phyloP scores from a whole-genome alignment of 179 eudicot species.

The Gypsophila paniculata region DNA sequence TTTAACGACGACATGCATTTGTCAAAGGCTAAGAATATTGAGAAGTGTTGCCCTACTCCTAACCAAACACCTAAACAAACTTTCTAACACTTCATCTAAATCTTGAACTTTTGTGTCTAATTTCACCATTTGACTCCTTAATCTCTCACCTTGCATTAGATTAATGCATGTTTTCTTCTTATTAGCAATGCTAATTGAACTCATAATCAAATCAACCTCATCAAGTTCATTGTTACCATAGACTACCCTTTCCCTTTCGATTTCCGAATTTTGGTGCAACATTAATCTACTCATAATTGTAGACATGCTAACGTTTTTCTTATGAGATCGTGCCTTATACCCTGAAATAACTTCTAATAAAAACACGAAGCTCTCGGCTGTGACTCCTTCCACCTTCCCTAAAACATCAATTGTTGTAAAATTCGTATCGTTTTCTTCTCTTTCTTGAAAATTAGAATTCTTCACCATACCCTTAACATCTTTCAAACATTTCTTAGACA shows the following conservation, averaged over 20 bases:
- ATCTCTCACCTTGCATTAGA: constrained; percentile 23
- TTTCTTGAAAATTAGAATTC: background rate
- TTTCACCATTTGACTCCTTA: constrained; percentile 27
- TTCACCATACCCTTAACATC: constrained; percentile 27
- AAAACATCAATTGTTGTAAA: constrained; percentile 21
- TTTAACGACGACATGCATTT: too few relatives aligned
- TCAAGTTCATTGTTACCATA: constrained; percentile 29
- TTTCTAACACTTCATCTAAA: constrained; percentile 34
- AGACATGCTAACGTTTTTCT: constrained; percentile 23
- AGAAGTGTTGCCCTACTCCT: constrained; percentile 44
- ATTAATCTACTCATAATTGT: constrained; percentile 25
- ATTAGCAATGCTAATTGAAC: constrained; percentile 22
- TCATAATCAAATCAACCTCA: constrained; percentile 28
- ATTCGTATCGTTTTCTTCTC: constrained; percentile 5
- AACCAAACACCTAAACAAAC: constrained; percentile 36
- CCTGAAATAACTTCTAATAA: constrained; percentile 28
- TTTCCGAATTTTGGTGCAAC: constrained; percentile 19
- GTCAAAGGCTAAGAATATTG: constrained; percentile 32
- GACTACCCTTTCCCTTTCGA: constrained; percentile 8
- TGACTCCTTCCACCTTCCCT: constrained; percentile 30
- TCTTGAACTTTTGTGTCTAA: constrained; percentile 34
- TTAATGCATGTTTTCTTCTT: constrained; percentile 23
- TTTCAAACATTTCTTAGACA: constrained; percentile 25
- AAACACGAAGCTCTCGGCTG: constrained; percentile 28
- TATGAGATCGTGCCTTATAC: constrained; percentile 22